Percentiles rank a stretch among this genome's conserved stretches.
Conservation (phyloP, 768 basidiomycete species). For the Saitozyma podzolica region DNA sequence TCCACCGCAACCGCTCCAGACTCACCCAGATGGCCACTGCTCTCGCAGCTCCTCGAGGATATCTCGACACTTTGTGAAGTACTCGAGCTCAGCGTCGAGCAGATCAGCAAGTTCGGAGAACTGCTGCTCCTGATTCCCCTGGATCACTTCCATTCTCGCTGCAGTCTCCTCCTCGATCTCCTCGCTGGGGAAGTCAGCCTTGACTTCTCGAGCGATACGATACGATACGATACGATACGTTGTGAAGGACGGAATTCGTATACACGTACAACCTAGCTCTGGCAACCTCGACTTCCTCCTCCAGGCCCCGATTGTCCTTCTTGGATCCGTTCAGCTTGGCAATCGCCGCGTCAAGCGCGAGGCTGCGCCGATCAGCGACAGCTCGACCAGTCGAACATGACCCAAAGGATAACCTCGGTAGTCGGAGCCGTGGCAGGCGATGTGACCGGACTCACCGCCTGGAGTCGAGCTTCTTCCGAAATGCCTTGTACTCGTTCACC, state of each 20-base stretch:
- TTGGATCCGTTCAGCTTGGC: constrained; percentile 72
- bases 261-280: constrained; percentile 70
- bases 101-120: constrained; percentile 69
- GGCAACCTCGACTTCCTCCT: constrained; percentile 74
- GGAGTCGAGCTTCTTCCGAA: constrained; percentile 84
- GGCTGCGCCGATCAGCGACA: constrained; percentile 53
- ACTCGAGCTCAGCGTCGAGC: constrained; percentile 72
- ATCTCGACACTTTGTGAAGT: constrained; percentile 70
- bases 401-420: too few species aligned
- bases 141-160: constrained; percentile 73
- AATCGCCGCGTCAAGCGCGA: constrained; percentile 74
- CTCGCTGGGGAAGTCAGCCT: constrained; percentile 59
- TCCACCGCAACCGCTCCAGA: constrained; percentile 9
- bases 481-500: constrained; percentile 77
- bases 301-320: constrained; percentile 74
- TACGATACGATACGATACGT: too few species aligned
- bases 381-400: neutral
- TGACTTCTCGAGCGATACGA: neutral
- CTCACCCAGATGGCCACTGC: constrained; percentile 69
- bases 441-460: constrained; percentile 61
- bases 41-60: constrained; percentile 68
- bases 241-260: constrained; percentile 2
- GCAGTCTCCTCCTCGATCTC: constrained; percentile 82
- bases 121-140: constrained; percentile 73
- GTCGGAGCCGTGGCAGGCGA: neutral